Evolutionary conservation across 352 stramenopile species (phyloP), one percentile per base, ranked within the genome.

Genomic region (Pythium insidiosum): DNA sequence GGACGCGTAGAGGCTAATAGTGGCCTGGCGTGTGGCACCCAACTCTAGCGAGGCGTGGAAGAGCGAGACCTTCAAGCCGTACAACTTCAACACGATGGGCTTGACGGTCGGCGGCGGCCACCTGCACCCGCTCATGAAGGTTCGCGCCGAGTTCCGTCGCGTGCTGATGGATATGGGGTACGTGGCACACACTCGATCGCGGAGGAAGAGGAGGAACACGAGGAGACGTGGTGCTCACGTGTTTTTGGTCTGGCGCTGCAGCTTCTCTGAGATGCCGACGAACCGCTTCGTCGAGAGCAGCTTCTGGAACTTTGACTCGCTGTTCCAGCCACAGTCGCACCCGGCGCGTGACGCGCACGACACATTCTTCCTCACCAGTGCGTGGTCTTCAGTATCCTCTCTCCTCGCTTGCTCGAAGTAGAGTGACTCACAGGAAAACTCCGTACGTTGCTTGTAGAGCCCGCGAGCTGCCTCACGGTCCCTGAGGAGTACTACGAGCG

Each of bases 251-350:
- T 22, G 10, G 10, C 3, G 24, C 13, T 53, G 7, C 47, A 93
- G 81, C 36, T 99, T 99, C 64, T 65, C 97, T 30, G 97, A 99
- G 74, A 99, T 99, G 97, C 96, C 96, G 20, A 99, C 97, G 23
- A 98, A 97, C 73, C 95, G 96, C 65, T 99, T 89, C 78, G 96
- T 99, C 19, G 97, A 99, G 70, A 97, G 75, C 60, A 98, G 84
- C 53, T 99, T 99, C 69, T 99, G 97, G 97, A 99, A 99, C 78
- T 99, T 99, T 69, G 97, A 99, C 68, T 95, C 95, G 40, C 82
- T 99, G 41, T 99, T 99, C 69, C 96, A 99, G 78, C 97, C 97
- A 33, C 97, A 99, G 79, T 98, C 84, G 24, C 97, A 99, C 64
- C 97, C 97, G 31, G 97, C 97, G 13, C 81, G 97, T 57, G 97